Conservation (phyloP, 1,139 yeast genomes). For the Pneumocystis oryctolagi region DNA sequence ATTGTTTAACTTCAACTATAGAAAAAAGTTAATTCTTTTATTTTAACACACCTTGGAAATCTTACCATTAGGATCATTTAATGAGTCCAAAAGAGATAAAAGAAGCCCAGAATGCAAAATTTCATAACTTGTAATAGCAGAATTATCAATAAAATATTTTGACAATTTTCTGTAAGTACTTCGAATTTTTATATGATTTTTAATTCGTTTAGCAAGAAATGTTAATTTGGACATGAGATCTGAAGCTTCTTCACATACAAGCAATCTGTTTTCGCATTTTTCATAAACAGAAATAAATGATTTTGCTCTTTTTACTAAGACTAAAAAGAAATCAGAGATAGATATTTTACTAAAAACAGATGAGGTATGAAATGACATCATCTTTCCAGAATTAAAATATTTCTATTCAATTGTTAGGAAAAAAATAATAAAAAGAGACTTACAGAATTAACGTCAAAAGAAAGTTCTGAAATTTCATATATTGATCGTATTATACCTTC, state of each 20-base stretch:
- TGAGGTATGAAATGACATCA: neutral
- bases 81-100: constrained; percentile 31
- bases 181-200: constrained; percentile 1
- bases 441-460: neutral
- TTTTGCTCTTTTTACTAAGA: neutral
- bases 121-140: constrained; percentile 56
- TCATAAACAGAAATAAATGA: neutral
- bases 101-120: constrained; percentile 55
- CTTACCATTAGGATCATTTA: constrained; percentile 24
- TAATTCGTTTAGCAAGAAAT: neutral
- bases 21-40: neutral
- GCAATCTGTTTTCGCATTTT: neutral
- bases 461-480: constrained; percentile 10
- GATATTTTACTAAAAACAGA: neutral
- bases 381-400: neutral
- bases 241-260: neutral
- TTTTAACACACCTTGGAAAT: constrained; percentile 12
- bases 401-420: neutral
- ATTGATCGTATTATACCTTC: constrained; percentile 59
- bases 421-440: neutral
- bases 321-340: neutral
- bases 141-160: constrained; percentile 21
- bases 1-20: neutral
- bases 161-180: constrained; percentile 35
- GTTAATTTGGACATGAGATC: neutral